These are phyloP conservation scores for Lactarius psammicola DNA, from an alignment of 768 basidiomycete genomes.

Conservation along the genomic window DNA sequence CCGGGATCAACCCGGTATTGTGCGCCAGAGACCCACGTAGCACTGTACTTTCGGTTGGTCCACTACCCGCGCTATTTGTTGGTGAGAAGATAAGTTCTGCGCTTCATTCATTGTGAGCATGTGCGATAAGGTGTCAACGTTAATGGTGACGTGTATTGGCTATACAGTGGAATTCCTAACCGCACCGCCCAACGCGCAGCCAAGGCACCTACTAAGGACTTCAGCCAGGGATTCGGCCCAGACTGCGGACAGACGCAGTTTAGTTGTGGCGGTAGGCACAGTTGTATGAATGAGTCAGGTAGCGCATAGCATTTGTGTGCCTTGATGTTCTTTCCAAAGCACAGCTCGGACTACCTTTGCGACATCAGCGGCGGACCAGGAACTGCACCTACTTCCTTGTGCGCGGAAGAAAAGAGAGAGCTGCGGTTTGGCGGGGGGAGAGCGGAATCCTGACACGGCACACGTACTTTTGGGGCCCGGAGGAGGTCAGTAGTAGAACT, in stretches of 20 bases:
- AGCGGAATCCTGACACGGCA: too few relatives aligned
- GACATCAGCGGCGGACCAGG: not conserved
- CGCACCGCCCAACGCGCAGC: not conserved
- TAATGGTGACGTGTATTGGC: not conserved
- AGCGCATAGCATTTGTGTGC: not conserved
- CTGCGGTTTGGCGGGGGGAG: too few relatives aligned
- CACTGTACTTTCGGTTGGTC: not conserved
- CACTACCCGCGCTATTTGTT: not conserved
- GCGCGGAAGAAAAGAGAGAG: too few relatives aligned
- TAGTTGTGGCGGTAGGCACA: not conserved
- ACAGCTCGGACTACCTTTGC: too few relatives aligned
- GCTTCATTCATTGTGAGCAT: too few relatives aligned
- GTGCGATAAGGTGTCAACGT: not conserved
- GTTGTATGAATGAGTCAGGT: not conserved
- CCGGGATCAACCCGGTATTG: not conserved
- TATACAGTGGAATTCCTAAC: not conserved
- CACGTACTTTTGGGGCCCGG: too few relatives aligned
- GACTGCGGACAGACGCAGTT: not conserved
- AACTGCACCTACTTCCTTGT: not conserved
- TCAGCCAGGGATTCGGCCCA: not conserved
- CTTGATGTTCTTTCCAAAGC: not conserved
- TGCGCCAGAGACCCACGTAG: not conserved
- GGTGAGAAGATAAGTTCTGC: not conserved
- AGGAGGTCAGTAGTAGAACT: too few relatives aligned
- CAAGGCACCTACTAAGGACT: not conserved